Evolutionary conservation across 192 early-diverging fungal species (phyloP).

Genomic region (Entomortierella lignicola): DNA sequence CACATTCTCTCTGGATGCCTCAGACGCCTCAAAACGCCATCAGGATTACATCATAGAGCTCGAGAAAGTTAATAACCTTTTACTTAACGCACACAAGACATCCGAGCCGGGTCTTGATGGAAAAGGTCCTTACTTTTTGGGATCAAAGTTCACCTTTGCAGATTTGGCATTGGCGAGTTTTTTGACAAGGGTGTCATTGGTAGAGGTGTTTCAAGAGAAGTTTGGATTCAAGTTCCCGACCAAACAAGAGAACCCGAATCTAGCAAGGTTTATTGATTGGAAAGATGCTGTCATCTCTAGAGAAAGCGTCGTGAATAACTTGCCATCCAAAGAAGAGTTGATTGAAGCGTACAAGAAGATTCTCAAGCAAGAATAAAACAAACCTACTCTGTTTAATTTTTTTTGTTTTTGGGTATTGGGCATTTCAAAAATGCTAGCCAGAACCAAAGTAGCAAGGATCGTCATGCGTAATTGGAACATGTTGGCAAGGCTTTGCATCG

Average conservation of each 20-base stretch:
- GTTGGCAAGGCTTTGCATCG: too few species aligned
- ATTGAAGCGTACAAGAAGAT: conserved; percentile 1
- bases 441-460: too few species aligned
- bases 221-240: conserved; percentile 27
- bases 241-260: conserved; percentile 16
- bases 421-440: too few species aligned
- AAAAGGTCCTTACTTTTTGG: conserved; percentile 59
- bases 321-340: conserved; percentile 21
- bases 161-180: conserved; percentile 58
- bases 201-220: conserved; percentile 18
- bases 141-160: conserved; percentile 54
- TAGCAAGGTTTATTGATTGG: conserved; percentile 46
- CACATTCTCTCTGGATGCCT: conserved; percentile 6
- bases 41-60: conserved; percentile 29
- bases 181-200: conserved; percentile 40
- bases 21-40: conserved; percentile 13
- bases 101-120: conserved; percentile 8
- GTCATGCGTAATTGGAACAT: too few species aligned
- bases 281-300: conserved; percentile 22
- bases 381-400: too few species aligned
- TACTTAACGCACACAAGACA: conserved; percentile 8
- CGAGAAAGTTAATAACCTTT: conserved; percentile 30
- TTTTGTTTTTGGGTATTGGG: too few species aligned
- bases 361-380: neutral
- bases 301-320: neutral